These are phyloP conservation scores for Xenoacremonium recifei DNA, from an alignment of 2,329 filamentous ascomycete species.

Conservation along the genomic window DNA sequence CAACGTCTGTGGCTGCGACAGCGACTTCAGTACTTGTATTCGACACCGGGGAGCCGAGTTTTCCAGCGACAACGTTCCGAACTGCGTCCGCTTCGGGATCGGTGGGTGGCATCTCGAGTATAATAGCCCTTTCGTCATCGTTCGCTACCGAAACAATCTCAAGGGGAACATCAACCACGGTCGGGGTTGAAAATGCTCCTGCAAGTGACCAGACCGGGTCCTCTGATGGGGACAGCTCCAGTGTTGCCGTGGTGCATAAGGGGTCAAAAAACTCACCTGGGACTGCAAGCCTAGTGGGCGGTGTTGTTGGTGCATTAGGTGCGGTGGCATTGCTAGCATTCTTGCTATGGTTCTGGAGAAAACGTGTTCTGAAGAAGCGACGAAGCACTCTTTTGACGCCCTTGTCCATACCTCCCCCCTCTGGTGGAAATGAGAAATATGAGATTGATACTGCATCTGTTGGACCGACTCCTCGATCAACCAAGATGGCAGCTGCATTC, in stretches of 20 bases:
- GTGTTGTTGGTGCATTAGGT: constrained; percentile 49
- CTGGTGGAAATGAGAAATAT: constrained; percentile 15
- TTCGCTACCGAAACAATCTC: constrained; percentile 19
- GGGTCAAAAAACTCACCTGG: constrained; percentile 13
- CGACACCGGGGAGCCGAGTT: not conserved
- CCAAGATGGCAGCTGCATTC: constrained; percentile 28
- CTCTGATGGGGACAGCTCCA: constrained; percentile 13
- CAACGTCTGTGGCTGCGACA: not conserved
- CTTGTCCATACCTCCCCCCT: constrained; percentile 34
- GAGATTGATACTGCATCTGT: constrained; percentile 43
- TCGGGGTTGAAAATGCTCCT: constrained; percentile 17
- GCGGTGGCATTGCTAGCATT: constrained; percentile 42
- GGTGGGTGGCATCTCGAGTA: constrained; percentile 4
- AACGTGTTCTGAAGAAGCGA: constrained; percentile 36
- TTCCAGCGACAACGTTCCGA: constrained; percentile 26
- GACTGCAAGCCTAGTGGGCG: constrained; percentile 45
- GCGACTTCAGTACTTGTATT: not conserved
- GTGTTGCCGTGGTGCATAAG: constrained; percentile 8
- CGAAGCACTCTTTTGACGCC: constrained; percentile 51
- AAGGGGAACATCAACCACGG: constrained; percentile 18
- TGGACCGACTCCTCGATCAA: constrained; percentile 46
- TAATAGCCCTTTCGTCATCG: constrained; percentile 13
- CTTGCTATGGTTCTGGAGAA: constrained; percentile 50
- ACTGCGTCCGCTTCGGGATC: constrained; percentile 19
- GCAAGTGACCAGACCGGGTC: constrained; percentile 14